Conservation (phyloP, 1,284 basidiomycete genomes). For the Tetrapyrgos nigripes region DNA sequence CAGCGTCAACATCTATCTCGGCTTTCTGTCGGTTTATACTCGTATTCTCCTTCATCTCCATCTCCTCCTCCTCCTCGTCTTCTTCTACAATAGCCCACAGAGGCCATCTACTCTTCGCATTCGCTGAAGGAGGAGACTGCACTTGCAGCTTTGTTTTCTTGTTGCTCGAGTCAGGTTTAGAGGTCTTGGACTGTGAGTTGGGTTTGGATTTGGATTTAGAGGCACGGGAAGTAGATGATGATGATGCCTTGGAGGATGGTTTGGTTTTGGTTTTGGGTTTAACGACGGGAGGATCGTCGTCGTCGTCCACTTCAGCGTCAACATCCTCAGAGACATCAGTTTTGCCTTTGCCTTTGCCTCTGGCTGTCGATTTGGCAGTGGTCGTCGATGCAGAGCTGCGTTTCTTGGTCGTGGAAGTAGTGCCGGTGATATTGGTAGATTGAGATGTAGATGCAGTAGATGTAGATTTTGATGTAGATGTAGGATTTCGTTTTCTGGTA, state of each 20-base stretch:
- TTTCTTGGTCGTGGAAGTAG: no score
- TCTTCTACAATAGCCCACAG: not conserved
- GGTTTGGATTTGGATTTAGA: not conserved
- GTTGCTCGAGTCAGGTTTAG: not conserved
- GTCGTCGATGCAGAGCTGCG: no score
- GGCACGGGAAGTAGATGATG: not conserved
- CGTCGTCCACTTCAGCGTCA: no score
- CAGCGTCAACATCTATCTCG: no score
- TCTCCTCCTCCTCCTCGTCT: not conserved
- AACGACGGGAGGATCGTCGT: no score
- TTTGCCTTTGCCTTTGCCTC: not conserved
- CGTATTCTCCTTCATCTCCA: no score
- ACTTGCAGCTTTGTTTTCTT: not conserved
- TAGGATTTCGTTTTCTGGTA: not conserved
- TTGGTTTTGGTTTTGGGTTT: no score
- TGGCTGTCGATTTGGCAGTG: not conserved
- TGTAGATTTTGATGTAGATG: not conserved
- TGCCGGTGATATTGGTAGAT: no score
- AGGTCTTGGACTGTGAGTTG: no score
- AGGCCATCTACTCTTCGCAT: not conserved
- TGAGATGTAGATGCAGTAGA: not conserved
- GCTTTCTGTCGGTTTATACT: no score
- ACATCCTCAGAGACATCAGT: not conserved
- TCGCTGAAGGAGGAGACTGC: not conserved
- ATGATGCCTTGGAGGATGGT: no score